Evolutionary conservation across 352 stramenopile genomes (phyloP).

Genomic region (Nothophytophthora sp.): DNA sequence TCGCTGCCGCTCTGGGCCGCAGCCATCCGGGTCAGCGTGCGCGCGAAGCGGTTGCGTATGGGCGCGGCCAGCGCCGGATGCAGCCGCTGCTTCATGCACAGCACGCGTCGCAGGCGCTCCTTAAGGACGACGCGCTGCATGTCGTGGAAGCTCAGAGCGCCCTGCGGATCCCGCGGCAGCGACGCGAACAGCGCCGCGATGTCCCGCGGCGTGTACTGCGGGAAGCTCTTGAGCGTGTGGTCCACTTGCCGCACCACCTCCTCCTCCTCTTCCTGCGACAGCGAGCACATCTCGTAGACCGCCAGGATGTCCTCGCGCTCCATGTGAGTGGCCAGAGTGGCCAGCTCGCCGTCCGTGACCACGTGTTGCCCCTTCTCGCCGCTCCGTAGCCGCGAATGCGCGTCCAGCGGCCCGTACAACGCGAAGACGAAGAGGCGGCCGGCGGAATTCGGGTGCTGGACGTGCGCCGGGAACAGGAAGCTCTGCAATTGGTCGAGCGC

Average conservation of each 20-base stretch:
- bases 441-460: conserved; percentile 79
- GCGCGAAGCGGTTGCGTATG: conserved; percentile 53
- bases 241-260: conserved; percentile 80
- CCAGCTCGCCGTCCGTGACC: conserved; percentile 73
- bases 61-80: conserved; percentile 46
- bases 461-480: conserved; percentile 76
- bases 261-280: conserved; percentile 72
- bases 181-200: conserved; percentile 58
- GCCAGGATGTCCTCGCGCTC: conserved; percentile 82
- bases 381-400: conserved; percentile 48
- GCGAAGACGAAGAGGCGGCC: conserved; percentile 81
- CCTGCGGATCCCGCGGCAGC: conserved; percentile 37
- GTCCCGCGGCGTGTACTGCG: conserved; percentile 66
- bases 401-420: conserved; percentile 77
- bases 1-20: conserved; percentile 38
- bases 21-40: conserved; percentile 41
- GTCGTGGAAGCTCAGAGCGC: conserved; percentile 78
- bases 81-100: conserved; percentile 74
- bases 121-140: conserved; percentile 70
- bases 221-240: conserved; percentile 56
- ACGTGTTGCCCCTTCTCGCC: conserved; percentile 66
- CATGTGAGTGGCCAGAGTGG: conserved; percentile 77
- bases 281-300: conserved; percentile 62
- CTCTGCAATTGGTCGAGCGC: conserved; percentile 59
- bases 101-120: conserved; percentile 56